A percentile compares a stretch with the other conserved stretches of the same genome.
Evolutionary conservation across 768 basidiomycete genomes (phyloP).

Genomic region (Russula brevipes): DNA sequence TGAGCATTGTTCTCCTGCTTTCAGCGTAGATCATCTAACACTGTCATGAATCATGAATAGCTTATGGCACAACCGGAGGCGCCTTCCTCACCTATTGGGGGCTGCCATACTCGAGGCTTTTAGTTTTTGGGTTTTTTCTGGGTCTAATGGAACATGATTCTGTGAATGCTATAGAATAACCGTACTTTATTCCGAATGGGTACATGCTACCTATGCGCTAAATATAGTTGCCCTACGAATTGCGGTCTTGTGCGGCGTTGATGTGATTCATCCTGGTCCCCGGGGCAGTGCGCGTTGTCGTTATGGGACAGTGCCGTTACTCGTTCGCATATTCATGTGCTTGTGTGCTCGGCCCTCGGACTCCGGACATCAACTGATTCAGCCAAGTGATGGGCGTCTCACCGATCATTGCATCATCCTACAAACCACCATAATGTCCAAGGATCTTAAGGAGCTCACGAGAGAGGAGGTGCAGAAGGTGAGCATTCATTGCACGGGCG

Average conservation of each 20-base stretch:
- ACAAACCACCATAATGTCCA: constrained; percentile 13
- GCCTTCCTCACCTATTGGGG: constrained; percentile 17
- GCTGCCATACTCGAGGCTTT: constrained; percentile 2
- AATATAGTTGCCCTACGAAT: not conserved
- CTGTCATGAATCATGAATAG: not conserved
- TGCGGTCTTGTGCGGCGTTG: not conserved
- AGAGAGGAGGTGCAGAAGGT: constrained; percentile 70
- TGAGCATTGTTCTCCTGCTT: constrained; percentile 30
- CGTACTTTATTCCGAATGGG: not conserved
- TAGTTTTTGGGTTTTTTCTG: not conserved
- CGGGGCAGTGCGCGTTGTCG: no score
- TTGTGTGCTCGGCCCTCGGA: no score
- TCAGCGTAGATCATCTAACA: not conserved
- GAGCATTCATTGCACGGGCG: constrained; percentile 2
- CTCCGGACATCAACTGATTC: no score
- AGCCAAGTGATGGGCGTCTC: not conserved
- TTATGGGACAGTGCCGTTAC: no score
- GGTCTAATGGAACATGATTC: not conserved
- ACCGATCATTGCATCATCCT: not conserved
- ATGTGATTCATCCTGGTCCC: no score
- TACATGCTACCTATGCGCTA: not conserved
- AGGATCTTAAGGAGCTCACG: constrained; percentile 36
- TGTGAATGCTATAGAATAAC: not conserved
- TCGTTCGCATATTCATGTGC: no score
- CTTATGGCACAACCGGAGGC: constrained; percentile 20